Percentiles rank a stretch among this genome's conserved stretches.
These are phyloP conservation scores for Akanthomyces muscarius DNA, from an alignment of 2,329 filamentous ascomycete genomes.

Conservation along the genomic window DNA sequence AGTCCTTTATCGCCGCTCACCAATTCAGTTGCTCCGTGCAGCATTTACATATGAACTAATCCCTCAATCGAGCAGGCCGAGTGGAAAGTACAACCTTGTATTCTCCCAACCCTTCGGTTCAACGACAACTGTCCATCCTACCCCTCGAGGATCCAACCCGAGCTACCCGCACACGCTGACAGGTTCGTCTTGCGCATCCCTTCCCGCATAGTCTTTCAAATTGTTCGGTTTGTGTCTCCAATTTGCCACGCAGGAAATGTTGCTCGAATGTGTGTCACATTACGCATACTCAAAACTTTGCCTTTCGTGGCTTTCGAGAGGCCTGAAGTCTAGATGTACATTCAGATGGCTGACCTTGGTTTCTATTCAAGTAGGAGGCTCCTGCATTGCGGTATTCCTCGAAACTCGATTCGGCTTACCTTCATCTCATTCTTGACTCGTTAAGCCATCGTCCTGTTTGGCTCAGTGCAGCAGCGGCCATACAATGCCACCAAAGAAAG, in stretches of 20 bases:
- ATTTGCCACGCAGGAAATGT: neutral
- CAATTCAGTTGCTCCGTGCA: constrained; percentile 2
- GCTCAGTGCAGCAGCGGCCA: neutral
- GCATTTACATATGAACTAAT: constrained; percentile 5
- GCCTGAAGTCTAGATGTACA: neutral
- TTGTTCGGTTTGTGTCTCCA: neutral
- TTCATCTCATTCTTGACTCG: neutral
- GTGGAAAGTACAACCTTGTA: constrained; percentile 4
- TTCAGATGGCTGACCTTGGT: neutral
- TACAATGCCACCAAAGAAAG: constrained; percentile 18
- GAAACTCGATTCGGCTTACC: neutral
- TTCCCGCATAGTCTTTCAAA: neutral
- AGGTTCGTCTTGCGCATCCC: constrained; percentile 11
- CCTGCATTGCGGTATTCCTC: constrained; percentile 19
- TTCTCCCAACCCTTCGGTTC: neutral
- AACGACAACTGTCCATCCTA: neutral
- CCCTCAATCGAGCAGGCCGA: constrained; percentile 4
- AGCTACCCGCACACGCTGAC: neutral
- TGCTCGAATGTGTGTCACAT: neutral
- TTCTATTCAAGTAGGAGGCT: neutral
- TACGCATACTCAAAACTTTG: neutral
- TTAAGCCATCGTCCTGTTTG: neutral
- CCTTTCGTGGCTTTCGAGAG: neutral
- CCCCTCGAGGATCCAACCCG: constrained; percentile 1
- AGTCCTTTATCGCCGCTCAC: constrained; percentile 4